Evolutionary conservation across 73 alveolate genomes (phyloP), one percentile per base, ranked within the genome.

Genomic region (Paramecium tetraurelia): DNA sequence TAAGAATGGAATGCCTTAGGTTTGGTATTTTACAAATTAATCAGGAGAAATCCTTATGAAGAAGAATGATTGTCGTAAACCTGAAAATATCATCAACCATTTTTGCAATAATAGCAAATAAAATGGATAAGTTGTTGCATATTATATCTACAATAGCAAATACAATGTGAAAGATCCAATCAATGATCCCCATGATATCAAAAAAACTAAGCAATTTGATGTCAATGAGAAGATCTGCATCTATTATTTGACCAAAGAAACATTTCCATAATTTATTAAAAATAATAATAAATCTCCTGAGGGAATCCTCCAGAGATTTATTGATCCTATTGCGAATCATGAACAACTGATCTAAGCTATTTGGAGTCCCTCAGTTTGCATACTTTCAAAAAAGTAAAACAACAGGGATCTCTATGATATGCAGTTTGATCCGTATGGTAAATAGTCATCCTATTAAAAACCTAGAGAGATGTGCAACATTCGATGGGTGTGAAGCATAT

Each of bases 401-500:
- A 69, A 87, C 44, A 53, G 89, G 12, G 89, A 87, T 10, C 44
- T 87, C 6, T 87, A 87, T 70, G 93, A 87, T 21, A 87, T 69
- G 86, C 44, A 57, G 8, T 87, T 53, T 87, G 93, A 87, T 87
- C 93, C 93, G 12, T 87, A 87, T 87, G 89, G 86, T 71, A 71
- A 14, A 12, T 48, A 12, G 2, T 71, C 6, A 38, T 29, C 14
- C 4, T 21, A 59, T 24, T 59, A 9, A 5, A 33, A 29, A 0
- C 16, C 11, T 71, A 71, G 86, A 87, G 41, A 87, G 93, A 43
- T 63, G 85, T 46, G 63, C 93, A 8, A 87, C 93, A 36, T 87
- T 87, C 38, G 93, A 87, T 70, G 93, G 93, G 24, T 83, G 89
- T 38, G 93, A 87, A 24, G 86, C 86, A 43, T 87, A 68, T 87